Percentiles rank a stretch among this genome's conserved stretches.
Evolutionary conservation across 495 filamentous ascomycete species (phyloP).

Genomic region (Lepraria neglecta): DNA sequence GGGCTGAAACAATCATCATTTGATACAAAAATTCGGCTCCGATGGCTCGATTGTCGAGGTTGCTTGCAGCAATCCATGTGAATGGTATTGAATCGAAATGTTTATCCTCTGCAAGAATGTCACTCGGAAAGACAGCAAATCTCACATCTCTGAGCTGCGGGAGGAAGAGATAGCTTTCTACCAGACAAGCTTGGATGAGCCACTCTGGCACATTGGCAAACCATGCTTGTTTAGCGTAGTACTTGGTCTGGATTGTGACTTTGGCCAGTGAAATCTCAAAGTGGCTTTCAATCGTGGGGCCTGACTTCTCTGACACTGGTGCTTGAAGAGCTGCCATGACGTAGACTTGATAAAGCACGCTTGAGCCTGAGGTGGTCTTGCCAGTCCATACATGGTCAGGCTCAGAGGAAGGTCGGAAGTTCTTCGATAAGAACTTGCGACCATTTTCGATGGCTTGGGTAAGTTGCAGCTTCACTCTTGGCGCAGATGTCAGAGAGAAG

Average conservation of each 20-base stretch:
- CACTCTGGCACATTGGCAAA: constrained; percentile 13
- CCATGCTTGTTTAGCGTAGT: too few relatives aligned
- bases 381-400: constrained; percentile 23
- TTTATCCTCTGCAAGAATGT: constrained; percentile 15
- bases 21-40: constrained; percentile 29
- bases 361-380: constrained; percentile 20
- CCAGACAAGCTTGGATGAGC: constrained; percentile 23
- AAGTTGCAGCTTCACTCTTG: constrained; percentile 19
- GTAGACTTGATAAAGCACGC: constrained; percentile 20
- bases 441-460: constrained; percentile 18
- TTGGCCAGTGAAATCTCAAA: constrained; percentile 21
- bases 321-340: constrained; percentile 23
- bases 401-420: constrained; percentile 16
- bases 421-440: constrained; percentile 13
- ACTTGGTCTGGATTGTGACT: constrained; percentile 15
- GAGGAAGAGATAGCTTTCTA: constrained; percentile 24
- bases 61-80: constrained; percentile 21
- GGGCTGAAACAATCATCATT: constrained; percentile 38
- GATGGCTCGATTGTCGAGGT: constrained; percentile 11
- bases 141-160: constrained; percentile 20
- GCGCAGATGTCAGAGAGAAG: constrained; percentile 19
- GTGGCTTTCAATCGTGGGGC: constrained; percentile 21
- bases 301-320: neutral
- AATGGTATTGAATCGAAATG: constrained; percentile 23
- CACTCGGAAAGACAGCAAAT: constrained; percentile 16